Conservation (phyloP, 2,329 filamentous ascomycete species). For the Pestalotiopsis fici region DNA sequence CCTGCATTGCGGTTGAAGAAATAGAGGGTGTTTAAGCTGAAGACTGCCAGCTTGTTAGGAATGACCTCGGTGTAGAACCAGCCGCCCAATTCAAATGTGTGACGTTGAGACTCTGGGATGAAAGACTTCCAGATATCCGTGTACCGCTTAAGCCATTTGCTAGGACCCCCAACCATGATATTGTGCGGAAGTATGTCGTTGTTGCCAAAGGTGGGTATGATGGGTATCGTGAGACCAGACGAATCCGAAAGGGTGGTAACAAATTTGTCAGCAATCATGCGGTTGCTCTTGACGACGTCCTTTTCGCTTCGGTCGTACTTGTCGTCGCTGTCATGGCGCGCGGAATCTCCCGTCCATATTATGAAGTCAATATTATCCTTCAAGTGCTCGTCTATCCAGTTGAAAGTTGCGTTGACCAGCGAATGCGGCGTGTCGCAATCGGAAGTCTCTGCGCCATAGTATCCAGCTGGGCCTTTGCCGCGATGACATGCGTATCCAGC, state of each 20-base stretch:
- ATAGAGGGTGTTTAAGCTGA: constrained; percentile 95
- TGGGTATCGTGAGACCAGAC: constrained; percentile 69
- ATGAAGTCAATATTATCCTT: constrained; percentile 84
- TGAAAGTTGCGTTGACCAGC: constrained; percentile 84
- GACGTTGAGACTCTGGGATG: constrained; percentile 88
- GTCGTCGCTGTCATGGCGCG: constrained; percentile 87
- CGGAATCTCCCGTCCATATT: constrained; percentile 90
- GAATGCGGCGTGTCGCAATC: constrained; percentile 84
- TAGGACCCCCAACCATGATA: constrained; percentile 83
- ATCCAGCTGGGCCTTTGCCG: constrained; percentile 73
- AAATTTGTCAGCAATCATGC: constrained; percentile 75
- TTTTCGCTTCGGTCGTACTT: constrained; percentile 71
- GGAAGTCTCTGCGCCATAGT: constrained; percentile 81
- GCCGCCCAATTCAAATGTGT: constrained; percentile 87
- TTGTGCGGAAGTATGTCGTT: constrained; percentile 98
- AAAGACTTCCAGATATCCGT: constrained; percentile 79
- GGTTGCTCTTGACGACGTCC: constrained; percentile 79
- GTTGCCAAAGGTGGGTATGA: constrained; percentile 91
- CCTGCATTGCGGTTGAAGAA: constrained; percentile 92
- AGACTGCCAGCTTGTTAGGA: constrained; percentile 79
- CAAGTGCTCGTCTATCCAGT: constrained; percentile 81
- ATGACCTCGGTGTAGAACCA: constrained; percentile 96
- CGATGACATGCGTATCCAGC: constrained; percentile 76
- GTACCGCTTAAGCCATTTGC: constrained; percentile 80
- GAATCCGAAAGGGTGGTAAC: constrained; percentile 67